Conservation (phyloP, 1,284 basidiomycete genomes). For the Gomphus sp. region DNA sequence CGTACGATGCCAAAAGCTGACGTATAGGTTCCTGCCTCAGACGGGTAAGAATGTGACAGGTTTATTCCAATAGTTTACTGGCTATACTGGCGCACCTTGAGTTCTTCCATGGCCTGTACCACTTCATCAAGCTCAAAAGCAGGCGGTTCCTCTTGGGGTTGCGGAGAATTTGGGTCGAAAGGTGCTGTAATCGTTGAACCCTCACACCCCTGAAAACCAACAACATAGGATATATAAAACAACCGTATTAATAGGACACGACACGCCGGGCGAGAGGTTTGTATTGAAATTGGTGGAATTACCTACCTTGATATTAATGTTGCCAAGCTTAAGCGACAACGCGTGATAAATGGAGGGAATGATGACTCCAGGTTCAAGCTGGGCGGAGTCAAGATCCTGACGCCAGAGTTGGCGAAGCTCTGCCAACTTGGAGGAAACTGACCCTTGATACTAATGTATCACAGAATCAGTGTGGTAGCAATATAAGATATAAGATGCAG, state of each 20-base stretch:
- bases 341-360: background rate
- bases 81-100: background rate
- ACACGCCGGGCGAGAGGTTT: no score
- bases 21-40: background rate
- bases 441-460: background rate
- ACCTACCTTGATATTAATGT: background rate
- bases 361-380: background rate
- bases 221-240: no score
- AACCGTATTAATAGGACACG: no score
- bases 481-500: background rate
- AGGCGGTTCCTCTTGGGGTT: background rate
- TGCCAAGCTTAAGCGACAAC: background rate
- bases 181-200: background rate
- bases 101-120: background rate
- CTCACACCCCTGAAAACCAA: background rate
- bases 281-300: no score
- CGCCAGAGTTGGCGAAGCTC: background rate
- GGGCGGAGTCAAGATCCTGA: background rate
- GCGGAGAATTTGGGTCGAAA: background rate
- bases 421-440: background rate
- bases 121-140: background rate
- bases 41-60: background rate
- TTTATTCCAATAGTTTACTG: background rate
- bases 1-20: background rate
- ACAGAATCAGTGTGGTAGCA: no score